Base-by-base conservation (phyloP, 345 rosid species). In the Moringa oleifera region DNA sequence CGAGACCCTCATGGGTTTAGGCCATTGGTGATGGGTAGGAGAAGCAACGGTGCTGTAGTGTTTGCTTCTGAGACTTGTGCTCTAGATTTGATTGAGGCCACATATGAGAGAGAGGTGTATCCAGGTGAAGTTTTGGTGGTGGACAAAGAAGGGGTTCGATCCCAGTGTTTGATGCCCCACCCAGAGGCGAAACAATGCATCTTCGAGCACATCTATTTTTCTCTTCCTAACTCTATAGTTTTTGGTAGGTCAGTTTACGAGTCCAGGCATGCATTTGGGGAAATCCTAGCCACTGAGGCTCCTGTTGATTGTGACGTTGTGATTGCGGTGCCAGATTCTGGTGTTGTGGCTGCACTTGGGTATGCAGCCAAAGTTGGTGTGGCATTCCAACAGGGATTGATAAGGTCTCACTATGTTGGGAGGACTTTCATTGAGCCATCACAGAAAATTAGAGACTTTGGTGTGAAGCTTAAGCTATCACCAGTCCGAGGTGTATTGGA, bases 21-120 rank as follows among this genome's bases (percentile, higher is more conserved):
- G 58, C 98, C 98, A 0, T 70, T 93, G 61, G 97, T 93, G 25
- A 90, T 90, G 97, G 97, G 99, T 22, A 82, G 90, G 82, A 85
- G 96, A 79, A 90, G 96, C 51, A 94, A 90, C 25, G 99, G 97
- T 3, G 90, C 96, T 58, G 80, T 90, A 28, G 96, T 90, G 33
- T 88, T 93, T 17, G 98, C 99, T 12, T 94, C 97, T 0, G 99
- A 94, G 72, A 94, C 97, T 54, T 94, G 99, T 54, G 99, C 99
- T 21, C 99, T 90, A 55, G 99, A 94, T 73, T 81, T 94, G 73
- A 94, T 94, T 24, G 99, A 94, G 70, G 99, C 99, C 0, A 83
- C 89, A 0, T 94, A 90, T 45, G 97, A 88, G 71, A 76, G 99
- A 73, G 97, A 90, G 72, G 99, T 90, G 37, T 64, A 80, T 72